Evolutionary conservation across 352 stramenopile genomes (phyloP).

Genomic region (Phytophthora citricola): DNA sequence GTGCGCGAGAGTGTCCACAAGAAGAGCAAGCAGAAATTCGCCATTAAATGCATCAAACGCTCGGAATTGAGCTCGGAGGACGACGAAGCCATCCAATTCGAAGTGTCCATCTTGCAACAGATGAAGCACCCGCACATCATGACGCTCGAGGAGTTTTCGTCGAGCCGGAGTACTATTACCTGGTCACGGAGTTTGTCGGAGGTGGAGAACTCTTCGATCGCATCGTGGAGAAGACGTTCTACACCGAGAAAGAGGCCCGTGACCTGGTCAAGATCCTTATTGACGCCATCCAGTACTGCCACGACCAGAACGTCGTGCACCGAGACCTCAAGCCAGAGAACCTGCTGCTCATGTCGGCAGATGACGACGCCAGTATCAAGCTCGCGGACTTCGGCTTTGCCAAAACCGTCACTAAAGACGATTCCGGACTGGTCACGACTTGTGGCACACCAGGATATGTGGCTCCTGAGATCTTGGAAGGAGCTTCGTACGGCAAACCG

Average conservation of each 20-base stretch:
- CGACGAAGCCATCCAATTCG: slow-evolving; percentile 75
- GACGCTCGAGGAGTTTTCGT: slow-evolving; percentile 92
- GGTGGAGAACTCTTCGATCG: slow-evolving; percentile 92
- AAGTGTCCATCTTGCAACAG: slow-evolving; percentile 86
- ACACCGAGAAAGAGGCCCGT: slow-evolving; percentile 87
- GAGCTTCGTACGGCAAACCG: slow-evolving; percentile 79
- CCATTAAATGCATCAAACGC: slow-evolving; percentile 91
- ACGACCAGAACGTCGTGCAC: slow-evolving; percentile 88
- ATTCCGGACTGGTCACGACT: slow-evolving; percentile 69
- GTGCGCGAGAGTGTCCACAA: slow-evolving; percentile 88
- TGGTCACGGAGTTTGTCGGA: slow-evolving; percentile 89
- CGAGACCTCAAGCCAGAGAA: slow-evolving; percentile 90
- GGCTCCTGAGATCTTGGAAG: slow-evolving; percentile 86
- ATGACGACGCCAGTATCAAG: slow-evolving; percentile 92
- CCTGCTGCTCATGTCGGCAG: slow-evolving; percentile 80
- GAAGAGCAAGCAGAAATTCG: slow-evolving; percentile 79
- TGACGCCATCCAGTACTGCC: slow-evolving; percentile 86
- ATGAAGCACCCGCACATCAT: slow-evolving; percentile 93
- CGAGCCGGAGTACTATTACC: slow-evolving; percentile 88
- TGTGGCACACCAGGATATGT: slow-evolving; percentile 85
- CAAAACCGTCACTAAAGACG: slow-evolving; percentile 79
- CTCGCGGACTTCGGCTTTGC: slow-evolving; percentile 94
- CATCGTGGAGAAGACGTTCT: slow-evolving; percentile 90
- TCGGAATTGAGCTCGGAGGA: slow-evolving; percentile 78
- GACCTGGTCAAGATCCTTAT: slow-evolving; percentile 86